These are phyloP conservation scores for Podaxis rugospora DNA, from an alignment of 768 basidiomycete genomes.

Conservation along the genomic window DNA sequence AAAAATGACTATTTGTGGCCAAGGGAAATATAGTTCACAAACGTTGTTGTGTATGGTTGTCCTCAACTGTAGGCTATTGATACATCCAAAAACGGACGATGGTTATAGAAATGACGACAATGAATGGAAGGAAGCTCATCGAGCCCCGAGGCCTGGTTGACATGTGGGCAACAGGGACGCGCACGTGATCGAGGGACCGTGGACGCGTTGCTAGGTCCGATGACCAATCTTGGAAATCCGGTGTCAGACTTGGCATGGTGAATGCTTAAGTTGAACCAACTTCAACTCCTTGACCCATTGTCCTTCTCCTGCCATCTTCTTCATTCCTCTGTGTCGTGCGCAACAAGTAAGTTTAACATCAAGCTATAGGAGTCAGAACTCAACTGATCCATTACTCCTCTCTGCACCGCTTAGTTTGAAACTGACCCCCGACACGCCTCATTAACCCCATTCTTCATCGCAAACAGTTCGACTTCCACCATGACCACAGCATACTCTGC, in stretches of 20 bases:
- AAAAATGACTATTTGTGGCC: no score
- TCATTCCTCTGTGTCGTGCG: neutral
- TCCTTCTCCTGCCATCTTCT: neutral
- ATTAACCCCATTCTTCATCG: neutral
- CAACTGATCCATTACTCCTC: neutral
- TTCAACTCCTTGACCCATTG: neutral
- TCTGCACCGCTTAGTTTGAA: neutral
- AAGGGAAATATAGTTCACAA: no score
- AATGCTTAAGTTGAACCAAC: neutral
- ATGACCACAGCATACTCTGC: constrained; percentile 47
- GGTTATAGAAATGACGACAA: neutral
- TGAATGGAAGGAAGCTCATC: neutral
- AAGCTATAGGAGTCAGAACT: neutral
- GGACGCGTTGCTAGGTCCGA: neutral
- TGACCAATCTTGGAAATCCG: neutral
- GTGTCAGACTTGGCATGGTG: neutral
- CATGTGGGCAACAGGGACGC: neutral
- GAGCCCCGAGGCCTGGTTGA: neutral
- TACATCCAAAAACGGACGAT: neutral
- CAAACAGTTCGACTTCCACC: neutral
- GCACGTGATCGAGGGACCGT: neutral
- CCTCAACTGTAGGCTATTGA: neutral
- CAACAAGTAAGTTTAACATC: neutral
- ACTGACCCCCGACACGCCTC: neutral
- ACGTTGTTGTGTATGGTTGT: no score